A percentile compares a stretch with the other conserved stretches of the same genome.
Conservation (phyloP, 257 asterid genomes). For the Anisodus tanguticus region DNA sequence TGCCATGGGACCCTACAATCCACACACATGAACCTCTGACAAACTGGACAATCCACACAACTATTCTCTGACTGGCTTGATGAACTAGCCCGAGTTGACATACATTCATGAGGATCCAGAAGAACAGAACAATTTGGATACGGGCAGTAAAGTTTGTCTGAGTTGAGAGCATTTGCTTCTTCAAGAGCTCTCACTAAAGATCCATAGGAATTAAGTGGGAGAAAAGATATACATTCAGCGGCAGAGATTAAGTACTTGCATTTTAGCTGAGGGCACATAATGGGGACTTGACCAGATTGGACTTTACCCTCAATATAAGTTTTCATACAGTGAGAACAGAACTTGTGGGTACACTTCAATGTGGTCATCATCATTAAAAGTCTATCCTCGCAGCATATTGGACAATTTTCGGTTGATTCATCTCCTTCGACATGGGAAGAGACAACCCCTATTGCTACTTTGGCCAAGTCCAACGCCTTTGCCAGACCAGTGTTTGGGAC, state of each 20-base stretch:
- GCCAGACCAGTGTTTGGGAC: slow-evolving; percentile 47
- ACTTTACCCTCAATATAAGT: slow-evolving; percentile 77
- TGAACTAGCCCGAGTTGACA: slow-evolving; percentile 58
- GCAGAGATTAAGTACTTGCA: slow-evolving; percentile 77
- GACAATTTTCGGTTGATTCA: slow-evolving; percentile 56
- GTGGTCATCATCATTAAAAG: slow-evolving; percentile 67
- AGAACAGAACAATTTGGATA: slow-evolving; percentile 72
- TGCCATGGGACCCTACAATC: slow-evolving; percentile 93
- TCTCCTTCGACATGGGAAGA: slow-evolving; percentile 51
- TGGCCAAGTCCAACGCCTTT: slow-evolving; percentile 69
- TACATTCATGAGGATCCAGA: slow-evolving; percentile 71
- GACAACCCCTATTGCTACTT: slow-evolving; percentile 83
- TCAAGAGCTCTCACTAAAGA: slow-evolving; percentile 63
- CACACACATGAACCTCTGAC: slow-evolving; percentile 71
- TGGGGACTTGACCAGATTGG: slow-evolving; percentile 59
- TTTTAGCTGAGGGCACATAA: slow-evolving; percentile 73
- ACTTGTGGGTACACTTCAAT: slow-evolving; percentile 82
- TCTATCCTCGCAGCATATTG: slow-evolving; percentile 87
- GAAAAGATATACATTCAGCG: slow-evolving; percentile 64
- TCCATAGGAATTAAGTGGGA: slow-evolving; percentile 71
- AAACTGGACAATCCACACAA: slow-evolving; percentile 77
- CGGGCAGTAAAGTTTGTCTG: slow-evolving; percentile 64
- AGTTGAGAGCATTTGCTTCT: slow-evolving; percentile 51
- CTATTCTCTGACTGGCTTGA: slow-evolving; percentile 59
- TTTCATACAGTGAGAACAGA: slow-evolving; percentile 91